Conservation (phyloP, 176 grass and related monocot genomes). For the Phoenix roebelenii region DNA sequence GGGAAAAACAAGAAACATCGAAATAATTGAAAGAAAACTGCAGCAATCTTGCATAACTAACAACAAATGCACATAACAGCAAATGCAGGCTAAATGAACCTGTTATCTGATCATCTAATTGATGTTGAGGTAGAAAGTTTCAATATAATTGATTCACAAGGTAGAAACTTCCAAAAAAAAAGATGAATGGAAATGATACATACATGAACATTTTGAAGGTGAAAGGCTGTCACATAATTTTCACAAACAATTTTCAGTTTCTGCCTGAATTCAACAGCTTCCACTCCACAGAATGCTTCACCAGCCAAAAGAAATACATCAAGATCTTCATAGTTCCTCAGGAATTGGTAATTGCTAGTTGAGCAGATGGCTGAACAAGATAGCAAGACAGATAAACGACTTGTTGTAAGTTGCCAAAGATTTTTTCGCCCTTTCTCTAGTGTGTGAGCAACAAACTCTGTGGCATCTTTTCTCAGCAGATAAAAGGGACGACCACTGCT, state of each 20-base stretch:
- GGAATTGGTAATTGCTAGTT: slow-evolving; percentile 94
- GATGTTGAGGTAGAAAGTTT: too few species aligned
- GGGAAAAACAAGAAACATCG: too few species aligned
- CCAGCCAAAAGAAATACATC: slow-evolving; percentile 89
- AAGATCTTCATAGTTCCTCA: slow-evolving; percentile 94
- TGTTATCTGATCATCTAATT: too few species aligned
- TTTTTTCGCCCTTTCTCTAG: slow-evolving; percentile 91
- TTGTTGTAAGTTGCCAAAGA: slow-evolving; percentile 93
- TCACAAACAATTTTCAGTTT: slow-evolving; percentile 84
- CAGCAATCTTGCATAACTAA: too few species aligned
- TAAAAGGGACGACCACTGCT: slow-evolving; percentile 58
- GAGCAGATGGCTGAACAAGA: slow-evolving; percentile 76
- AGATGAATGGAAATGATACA: slow-evolving; percentile 19
- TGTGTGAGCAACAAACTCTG: slow-evolving; percentile 59
- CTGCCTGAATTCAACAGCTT: slow-evolving; percentile 85
- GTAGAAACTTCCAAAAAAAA: slow-evolving; percentile 1
- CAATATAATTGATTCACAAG: too few species aligned
- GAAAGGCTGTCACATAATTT: slow-evolving; percentile 67
- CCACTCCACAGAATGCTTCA: slow-evolving; percentile 85
- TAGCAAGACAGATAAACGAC: slow-evolving; percentile 82
- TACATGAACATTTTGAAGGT: slow-evolving; percentile 98
- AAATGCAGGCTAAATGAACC: too few species aligned
- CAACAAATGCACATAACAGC: too few species aligned
- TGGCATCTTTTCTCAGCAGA: slow-evolving; percentile 78
- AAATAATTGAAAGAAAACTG: too few species aligned